Base-by-base conservation (phyloP, 78 protist genomes). In the slime mould (Dictyostelium discoideum) region DNA sequence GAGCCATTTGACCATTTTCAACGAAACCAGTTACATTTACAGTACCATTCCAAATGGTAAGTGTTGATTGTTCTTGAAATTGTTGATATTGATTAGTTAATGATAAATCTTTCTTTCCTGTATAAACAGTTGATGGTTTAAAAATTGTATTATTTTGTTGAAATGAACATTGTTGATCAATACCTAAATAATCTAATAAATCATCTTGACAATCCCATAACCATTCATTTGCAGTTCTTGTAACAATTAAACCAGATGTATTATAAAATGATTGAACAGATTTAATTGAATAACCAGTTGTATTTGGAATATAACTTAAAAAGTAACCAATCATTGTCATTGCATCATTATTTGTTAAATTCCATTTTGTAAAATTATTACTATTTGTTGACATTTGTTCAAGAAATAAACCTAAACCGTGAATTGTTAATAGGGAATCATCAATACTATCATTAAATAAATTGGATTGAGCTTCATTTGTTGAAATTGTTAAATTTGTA, bases 1-100 rank as follows among this genome's bases (percentile, higher is more conserved):
- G 94, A 8, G 94, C 77, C 18, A 89, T 80, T 69, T 89, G 94
- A 67, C 94, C 94, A 60, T 40, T 26, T 22, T 89, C 94, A 18
- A 78, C 57, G 18, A 40, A 48, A 10, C 94, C 94, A 3, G 13
- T 13, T 48, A 67, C 84, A 4, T 22, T 18, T 32, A 89, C 82
- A 2, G 84, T 6, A 37, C 81, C 81, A 14, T 74, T 26, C 54
- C 69, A 46, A 2, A 29, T 22, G 1, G 7, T n/a, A 8, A 46
- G 2, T 14, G 3, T n/a, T 2, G 85, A 78, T 50, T 57, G 63
- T 2, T 40, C n/a, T 44, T 89, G 94, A 67, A 48, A 89, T 16
- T 44, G 26, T 13, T 44, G 13, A 22, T 39, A 42, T 24, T 24
- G 74, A 50, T 89, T 89, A 0, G 82, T 81, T 26, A 42, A 10